These are phyloP conservation scores for Rhododendron griersonianum DNA, from an alignment of 148 eudicot genomes.

Conservation along the genomic window DNA sequence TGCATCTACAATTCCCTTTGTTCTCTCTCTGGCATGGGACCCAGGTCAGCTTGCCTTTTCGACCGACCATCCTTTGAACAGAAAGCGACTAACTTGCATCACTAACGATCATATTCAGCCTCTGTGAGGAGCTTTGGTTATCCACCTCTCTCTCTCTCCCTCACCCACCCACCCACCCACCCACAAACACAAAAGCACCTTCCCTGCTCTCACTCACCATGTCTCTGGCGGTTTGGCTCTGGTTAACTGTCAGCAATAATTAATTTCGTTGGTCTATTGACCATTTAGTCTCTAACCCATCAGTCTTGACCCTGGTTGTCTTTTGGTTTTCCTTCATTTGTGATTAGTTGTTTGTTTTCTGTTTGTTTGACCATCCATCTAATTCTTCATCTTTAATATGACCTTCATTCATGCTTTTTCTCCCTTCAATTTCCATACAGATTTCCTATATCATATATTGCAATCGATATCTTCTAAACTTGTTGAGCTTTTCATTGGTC, in stretches of 20 bases:
- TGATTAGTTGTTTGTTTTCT: neutral
- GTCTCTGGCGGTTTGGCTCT: neutral
- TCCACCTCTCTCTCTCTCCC: neutral
- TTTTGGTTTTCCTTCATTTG: neutral
- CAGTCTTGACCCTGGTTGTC: neutral
- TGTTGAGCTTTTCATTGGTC: neutral
- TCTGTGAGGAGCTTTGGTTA: neutral
- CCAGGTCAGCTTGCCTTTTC: neutral
- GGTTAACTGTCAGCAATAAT: neutral
- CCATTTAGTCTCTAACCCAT: neutral
- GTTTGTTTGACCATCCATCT: neutral
- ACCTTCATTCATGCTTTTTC: neutral
- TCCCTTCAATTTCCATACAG: neutral
- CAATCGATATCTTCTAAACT: neutral
- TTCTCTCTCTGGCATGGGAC: neutral
- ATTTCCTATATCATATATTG: neutral
- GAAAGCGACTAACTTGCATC: neutral
- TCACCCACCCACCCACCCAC: neutral
- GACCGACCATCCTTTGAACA: neutral
- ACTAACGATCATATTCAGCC: neutral
- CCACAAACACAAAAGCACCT: neutral
- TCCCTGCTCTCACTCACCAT: neutral
- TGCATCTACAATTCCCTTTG: neutral
- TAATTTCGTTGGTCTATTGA: neutral
- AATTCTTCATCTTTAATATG: neutral